These are phyloP conservation scores for Solanum gandarillasii DNA, from an alignment of 257 asterid genomes.

Conservation along the genomic window DNA sequence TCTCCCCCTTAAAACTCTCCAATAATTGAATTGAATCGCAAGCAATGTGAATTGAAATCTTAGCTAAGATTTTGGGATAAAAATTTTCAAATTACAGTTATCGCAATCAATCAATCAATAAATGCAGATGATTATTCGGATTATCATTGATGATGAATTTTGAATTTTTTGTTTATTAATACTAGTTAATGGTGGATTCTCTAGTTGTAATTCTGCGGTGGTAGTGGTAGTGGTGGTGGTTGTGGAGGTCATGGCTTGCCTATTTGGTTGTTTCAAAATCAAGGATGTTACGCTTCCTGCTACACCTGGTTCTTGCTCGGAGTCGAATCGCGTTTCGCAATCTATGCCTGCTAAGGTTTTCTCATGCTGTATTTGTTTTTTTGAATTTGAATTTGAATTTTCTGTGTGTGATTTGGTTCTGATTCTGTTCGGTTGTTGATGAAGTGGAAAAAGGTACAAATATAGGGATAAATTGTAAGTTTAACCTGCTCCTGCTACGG, in stretches of 20 bases:
- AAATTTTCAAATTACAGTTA: not conserved
- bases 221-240: not conserved
- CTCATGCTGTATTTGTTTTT: not conserved
- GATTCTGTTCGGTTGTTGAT: not conserved
- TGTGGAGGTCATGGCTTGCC: constrained; percentile 41
- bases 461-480: not conserved
- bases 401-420: not conserved
- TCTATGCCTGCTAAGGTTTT: not conserved
- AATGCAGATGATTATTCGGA: not conserved
- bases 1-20: not conserved
- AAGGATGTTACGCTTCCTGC: constrained; percentile 5
- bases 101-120: not conserved
- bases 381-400: not conserved
- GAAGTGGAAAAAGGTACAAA: not conserved
- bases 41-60: not conserved
- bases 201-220: not conserved
- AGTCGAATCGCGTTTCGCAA: not conserved
- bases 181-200: not conserved
- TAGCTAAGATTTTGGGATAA: not conserved
- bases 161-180: not conserved
- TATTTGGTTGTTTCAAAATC: constrained; percentile 55
- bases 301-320: not conserved
- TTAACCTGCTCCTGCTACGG: not conserved
- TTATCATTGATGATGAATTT: not conserved
- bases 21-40: not conserved